Base-by-base conservation (phyloP, 257 asterid species). In the Ajuga chamaepitys region DNA sequence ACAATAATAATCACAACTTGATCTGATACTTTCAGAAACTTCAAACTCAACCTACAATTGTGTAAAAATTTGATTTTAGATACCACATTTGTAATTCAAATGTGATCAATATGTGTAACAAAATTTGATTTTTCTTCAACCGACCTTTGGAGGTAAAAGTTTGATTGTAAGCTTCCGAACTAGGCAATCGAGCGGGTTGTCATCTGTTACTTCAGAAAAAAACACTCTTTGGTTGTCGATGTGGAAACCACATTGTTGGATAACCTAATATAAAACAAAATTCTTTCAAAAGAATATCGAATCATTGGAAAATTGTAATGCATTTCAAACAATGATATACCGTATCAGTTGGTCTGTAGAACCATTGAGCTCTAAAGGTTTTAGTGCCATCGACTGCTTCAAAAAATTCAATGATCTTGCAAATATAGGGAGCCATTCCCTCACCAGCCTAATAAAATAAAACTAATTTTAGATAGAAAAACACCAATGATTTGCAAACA, bases 331-430 rank as follows among this genome's bases (percentile, higher is more conserved):
- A 24, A 46, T 35, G 12, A n/a, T 87, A 70, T 73, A 92, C 98
- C 34, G 98, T 92, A 50, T 92, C 98, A 24, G 24, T 38, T 1
- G 94, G 82, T 62, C 97, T 71, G 24, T 92, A 87, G 70, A 71
- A 92, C 96, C 97, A 89, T 22, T 81, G 96, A 20, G 97, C 91
- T 0, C 78, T 74, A 48, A 89, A 84, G 9, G 75, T 64, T 34
- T 4, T 59, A 1, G 75, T 58, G 30, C 86, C 88, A 62, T 92
- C 82, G 2, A 66, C 62, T 8, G 80, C 86, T 71, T 85, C 70
- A 60, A 89, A 92, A 51, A 92, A 18, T 71, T 92, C 98, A 2
- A 78, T 66, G 1, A 92, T 87, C 80, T 80, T 89, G 46, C 98
- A 74, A 0, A 92, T 92, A 66, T 65, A 92, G 68, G 61, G 18